Evolutionary conservation across 192 early-diverging fungal species (phyloP).

Genomic region (Backusella tuberculispora): DNA sequence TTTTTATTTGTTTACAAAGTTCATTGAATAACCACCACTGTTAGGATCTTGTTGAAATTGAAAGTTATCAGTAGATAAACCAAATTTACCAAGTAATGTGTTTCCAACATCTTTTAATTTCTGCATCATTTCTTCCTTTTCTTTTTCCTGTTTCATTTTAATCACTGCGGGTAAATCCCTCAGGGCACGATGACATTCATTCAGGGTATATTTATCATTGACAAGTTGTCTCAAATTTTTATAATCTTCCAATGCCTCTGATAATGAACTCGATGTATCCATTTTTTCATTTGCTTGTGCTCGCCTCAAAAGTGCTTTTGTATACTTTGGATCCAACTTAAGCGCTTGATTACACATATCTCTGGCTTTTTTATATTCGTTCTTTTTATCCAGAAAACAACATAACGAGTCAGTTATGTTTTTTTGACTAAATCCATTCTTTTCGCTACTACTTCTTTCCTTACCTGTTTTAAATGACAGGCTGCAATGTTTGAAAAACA

Average conservation of each 20-base stretch:
- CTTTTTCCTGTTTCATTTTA: slow-evolving; percentile 56
- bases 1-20: slow-evolving; percentile 58
- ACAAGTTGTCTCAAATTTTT: slow-evolving; percentile 1
- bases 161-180: slow-evolving; percentile 50
- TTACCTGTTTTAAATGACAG: slow-evolving; percentile 62
- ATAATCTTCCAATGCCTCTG: slow-evolving; percentile 53
- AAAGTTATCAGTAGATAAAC: slow-evolving; percentile 74
- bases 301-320: slow-evolving; percentile 60
- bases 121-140: slow-evolving; percentile 72
- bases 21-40: slow-evolving; percentile 60
- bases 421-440: no score
- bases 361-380: slow-evolving; percentile 44
- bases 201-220: slow-evolving; percentile 23
- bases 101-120: slow-evolving; percentile 80
- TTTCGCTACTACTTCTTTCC: not conserved
- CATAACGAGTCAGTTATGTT: no score
- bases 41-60: slow-evolving; percentile 62
- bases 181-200: slow-evolving; percentile 29
- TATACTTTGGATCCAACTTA: slow-evolving; percentile 55
- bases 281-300: slow-evolving; percentile 65
- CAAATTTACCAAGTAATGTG: slow-evolving; percentile 72
- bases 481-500: slow-evolving; percentile 69
- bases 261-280: slow-evolving; percentile 49
- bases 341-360: slow-evolving; percentile 52
- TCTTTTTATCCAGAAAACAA: slow-evolving; percentile 8